Base-by-base conservation (phyloP, 495 filamentous ascomycete genomes). In the Penicillium silybi region DNA sequence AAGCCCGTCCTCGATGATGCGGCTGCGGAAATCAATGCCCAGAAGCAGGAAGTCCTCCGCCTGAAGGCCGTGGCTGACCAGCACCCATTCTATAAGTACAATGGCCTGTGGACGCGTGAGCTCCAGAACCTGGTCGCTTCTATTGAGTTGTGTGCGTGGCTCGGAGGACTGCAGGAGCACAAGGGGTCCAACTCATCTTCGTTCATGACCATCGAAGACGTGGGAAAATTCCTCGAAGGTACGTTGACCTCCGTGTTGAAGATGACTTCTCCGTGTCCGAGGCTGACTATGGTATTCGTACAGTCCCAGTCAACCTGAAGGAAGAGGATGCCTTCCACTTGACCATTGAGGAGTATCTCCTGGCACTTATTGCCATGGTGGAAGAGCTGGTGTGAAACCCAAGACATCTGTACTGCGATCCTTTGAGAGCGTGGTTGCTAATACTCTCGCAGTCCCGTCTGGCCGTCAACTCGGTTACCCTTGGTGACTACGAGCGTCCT, bases 31-130 rank as follows among this genome's bases (percentile, higher is more conserved):
- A 75, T 77, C 45, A 46, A 71, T 46, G 69, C 69, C 9, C 72
- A 77, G 55, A 71, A 71, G 55, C 58, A 74, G 29, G 70, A 77
- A 47, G 67, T 77, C 46, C 49, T 62, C 26, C 70, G 71, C 47
- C 81, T 98, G 41, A 79, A 83, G 41, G 67, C 71, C 39, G 80
- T 89, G 44, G 87, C 90, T 6, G 89, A 90, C 35, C 74, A 86
- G 58, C 84, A 92, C 61, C 92, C 93, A 0, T 98, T 96, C 72
- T 97, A 96, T 83, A 96, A 95, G 61, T 92, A 92, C 69, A 97
- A 97, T 63, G 71, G 75, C 17, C 73, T 88, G 64, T 98, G 95
- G 95, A 78, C 81, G 6, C 82, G 89, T 25, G 83, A 88, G 55
- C 70, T 97, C 20, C 93, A 97, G 71, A 90, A 93, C 67, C 79